phyloP scores from a whole-genome alignment of 2,329 filamentous ascomycete genomes.

The Cladophialophora immunda region DNA sequence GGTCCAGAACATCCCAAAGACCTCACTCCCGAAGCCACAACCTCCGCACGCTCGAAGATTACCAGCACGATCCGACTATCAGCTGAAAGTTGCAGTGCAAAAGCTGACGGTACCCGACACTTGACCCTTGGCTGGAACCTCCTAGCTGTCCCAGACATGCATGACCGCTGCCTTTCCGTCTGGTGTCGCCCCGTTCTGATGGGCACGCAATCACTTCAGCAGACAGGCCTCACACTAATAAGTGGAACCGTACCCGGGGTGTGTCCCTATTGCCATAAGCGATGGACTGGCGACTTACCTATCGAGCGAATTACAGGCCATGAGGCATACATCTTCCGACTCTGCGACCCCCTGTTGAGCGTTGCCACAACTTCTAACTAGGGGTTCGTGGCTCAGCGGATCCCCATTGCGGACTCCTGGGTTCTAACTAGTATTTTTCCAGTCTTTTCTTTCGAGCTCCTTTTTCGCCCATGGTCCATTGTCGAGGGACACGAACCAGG shows the following conservation, averaged over 20 bases:
- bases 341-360: background rate
- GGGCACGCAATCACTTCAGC: slow-evolving; percentile 4
- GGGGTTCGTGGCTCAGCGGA: slow-evolving; percentile 12
- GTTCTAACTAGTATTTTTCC: background rate
- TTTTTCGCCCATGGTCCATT: background rate
- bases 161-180: slow-evolving; percentile 2
- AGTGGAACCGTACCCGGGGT: slow-evolving; percentile 8
- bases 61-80: background rate
- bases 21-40: background rate
- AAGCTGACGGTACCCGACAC: background rate
- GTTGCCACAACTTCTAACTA: slow-evolving; percentile 13
- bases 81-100: background rate
- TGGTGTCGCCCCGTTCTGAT: slow-evolving; percentile 2
- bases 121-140: background rate
- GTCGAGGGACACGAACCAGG: background rate
- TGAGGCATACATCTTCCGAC: background rate
- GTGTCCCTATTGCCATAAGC: slow-evolving; percentile 18
- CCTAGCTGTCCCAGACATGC: slow-evolving; percentile 2
- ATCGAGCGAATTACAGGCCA: slow-evolving; percentile 14
- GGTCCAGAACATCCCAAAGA: slow-evolving; percentile 4
- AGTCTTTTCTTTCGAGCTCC: slow-evolving; percentile 5
- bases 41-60: background rate
- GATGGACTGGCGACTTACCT: slow-evolving; percentile 8
- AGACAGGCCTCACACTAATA: background rate
- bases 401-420: background rate